Evolutionary conservation across 2,329 filamentous ascomycete species (phyloP), one percentile per base, ranked within the genome.

Genomic region (Cadophora sp.): DNA sequence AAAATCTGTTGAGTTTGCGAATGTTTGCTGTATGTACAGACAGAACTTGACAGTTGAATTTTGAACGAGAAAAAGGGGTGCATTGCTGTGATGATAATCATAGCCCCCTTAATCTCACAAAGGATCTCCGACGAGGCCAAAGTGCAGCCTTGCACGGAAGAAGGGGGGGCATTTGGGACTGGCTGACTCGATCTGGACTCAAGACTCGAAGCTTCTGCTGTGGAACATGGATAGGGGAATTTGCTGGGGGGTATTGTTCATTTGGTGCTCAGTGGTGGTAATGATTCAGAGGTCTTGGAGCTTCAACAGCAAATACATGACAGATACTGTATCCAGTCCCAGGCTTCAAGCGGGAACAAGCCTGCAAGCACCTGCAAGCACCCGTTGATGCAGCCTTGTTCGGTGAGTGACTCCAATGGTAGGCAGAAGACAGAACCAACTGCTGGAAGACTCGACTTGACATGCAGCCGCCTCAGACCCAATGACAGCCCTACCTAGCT

Each of bases 361-460:
- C 55, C 41, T 41, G 20, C 55, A 24, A 20, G 13, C 20, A 58
- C 39, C 48, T 24, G 20, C 27, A 30, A 30, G 27, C 27, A 30
- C 45, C 63, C 30, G 20, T 16, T 13, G 16, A 36, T 61, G 48
- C 68, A 70, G 68, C 70, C 70, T 71, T 64, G 66, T 65, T 33
- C 68, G 64, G 68, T 43, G 70, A 68, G 48, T 71, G 67, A 67
- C 59, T 69, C 64, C 59, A 58, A 53, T 43, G 33, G 20, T n/a
- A 45, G 43, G 4, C 13, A 7, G 43, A 45, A 2, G 16, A 3
- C 39, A 16, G 7, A 8, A n/a, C 39, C 48, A 41, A 20, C 43
- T 60, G 48, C 58, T 60, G 24, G 58, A 60, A 59, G 39, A 41
- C 53, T 55, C 24, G 45, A 27, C 55, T 3, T 30, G 61, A 59